A percentile compares a stretch with the other conserved stretches of the same genome.
Evolutionary conservation across 768 basidiomycete species (phyloP).

Genomic region (Rhodotorula kratochvilovae): DNA sequence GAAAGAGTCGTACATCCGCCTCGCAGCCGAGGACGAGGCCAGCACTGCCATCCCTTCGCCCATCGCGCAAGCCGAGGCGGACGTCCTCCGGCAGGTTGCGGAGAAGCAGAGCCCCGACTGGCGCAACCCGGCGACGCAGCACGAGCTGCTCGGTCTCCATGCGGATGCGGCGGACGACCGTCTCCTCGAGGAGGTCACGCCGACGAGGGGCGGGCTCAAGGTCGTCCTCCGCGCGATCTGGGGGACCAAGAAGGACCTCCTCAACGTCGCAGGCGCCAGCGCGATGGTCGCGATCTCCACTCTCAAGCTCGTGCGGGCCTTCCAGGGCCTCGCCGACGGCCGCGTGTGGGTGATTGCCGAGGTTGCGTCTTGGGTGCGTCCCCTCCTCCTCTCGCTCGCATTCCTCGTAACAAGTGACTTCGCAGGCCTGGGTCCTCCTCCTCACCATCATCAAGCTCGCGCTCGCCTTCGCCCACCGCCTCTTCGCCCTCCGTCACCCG

Average conservation of each 20-base stretch:
- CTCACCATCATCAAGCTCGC: conserved; percentile 31
- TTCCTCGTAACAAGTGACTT: not conserved
- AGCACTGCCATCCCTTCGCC: not conserved
- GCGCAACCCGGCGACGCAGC: not conserved
- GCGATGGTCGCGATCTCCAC: not conserved
- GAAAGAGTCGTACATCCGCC: not conserved
- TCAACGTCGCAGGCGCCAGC: not conserved
- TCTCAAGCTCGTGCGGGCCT: not conserved
- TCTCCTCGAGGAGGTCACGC: not conserved
- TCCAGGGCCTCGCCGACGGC: not conserved
- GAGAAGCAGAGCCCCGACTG: conserved; percentile 20
- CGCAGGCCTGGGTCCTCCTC: conserved; percentile 26
- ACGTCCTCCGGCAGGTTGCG: conserved; percentile 17
- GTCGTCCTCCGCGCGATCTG: conserved; percentile 5
- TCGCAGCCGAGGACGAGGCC: not conserved
- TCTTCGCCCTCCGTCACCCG: conserved; percentile 18
- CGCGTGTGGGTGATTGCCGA: not conserved
- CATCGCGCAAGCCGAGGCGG: conserved; percentile 32
- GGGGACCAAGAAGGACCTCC: conserved; percentile 27
- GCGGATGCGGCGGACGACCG: not conserved
- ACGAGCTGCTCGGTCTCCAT: conserved; percentile 1
- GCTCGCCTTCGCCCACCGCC: conserved; percentile 23
- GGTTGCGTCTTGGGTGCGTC: conserved; percentile 25
- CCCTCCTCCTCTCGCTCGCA: not conserved
- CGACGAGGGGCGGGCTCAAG: not conserved